Evolutionary conservation across 306 rosid genomes (phyloP).

Genomic region (Vicia villosa): DNA sequence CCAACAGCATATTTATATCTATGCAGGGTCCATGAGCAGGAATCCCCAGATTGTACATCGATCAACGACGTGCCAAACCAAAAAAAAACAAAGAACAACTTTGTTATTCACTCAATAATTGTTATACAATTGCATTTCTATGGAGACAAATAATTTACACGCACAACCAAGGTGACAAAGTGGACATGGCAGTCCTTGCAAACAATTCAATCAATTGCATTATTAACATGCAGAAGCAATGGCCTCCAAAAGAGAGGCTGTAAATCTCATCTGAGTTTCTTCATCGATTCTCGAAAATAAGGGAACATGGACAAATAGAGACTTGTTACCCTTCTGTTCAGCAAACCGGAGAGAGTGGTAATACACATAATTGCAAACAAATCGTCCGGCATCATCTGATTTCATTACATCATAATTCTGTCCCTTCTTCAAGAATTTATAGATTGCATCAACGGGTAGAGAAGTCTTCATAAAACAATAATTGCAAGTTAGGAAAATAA

Average conservation of each 20-base stretch:
- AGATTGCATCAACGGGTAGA: constrained; percentile 52
- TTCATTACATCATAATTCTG: constrained; percentile 50
- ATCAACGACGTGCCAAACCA: background rate
- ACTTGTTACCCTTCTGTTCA: constrained; percentile 80
- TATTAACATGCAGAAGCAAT: constrained; percentile 64
- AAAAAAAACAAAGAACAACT: constrained; percentile 6
- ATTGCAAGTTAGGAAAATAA: constrained; percentile 35
- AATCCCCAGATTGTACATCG: constrained; percentile 25
- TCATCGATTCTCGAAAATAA: constrained; percentile 69
- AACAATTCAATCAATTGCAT: constrained; percentile 28
- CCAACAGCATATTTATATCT: background rate
- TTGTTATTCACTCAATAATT: background rate
- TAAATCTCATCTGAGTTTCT: constrained; percentile 74
- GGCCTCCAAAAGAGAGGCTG: constrained; percentile 72
- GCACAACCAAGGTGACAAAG: constrained; percentile 34
- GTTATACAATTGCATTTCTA: constrained; percentile 41
- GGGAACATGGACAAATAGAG: constrained; percentile 85
- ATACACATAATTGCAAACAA: constrained; percentile 87
- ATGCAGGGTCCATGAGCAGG: background rate
- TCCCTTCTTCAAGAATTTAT: constrained; percentile 54
- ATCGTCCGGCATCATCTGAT: constrained; percentile 84
- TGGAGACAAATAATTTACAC: constrained; percentile 40
- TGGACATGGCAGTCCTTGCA: constrained; percentile 9
- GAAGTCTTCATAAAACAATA: constrained; percentile 56
- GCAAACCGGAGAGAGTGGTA: constrained; percentile 82